These are phyloP conservation scores for Syncephalastrum contaminatum DNA, from an alignment of 371 early-diverging fungal genomes.

Conservation along the genomic window DNA sequence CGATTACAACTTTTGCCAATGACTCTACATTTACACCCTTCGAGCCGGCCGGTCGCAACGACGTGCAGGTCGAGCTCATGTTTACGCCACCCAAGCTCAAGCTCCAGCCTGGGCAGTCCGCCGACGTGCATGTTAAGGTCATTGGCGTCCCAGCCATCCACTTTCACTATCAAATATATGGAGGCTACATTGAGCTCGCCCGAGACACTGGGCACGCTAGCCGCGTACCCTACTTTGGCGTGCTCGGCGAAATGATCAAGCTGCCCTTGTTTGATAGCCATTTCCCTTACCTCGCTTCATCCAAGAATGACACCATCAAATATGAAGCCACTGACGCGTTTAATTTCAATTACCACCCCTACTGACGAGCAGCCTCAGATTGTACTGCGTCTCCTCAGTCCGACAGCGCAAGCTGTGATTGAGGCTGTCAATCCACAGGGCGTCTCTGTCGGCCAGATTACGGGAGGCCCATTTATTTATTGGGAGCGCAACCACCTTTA, in stretches of 20 bases:
- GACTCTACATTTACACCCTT: conserved; percentile 6
- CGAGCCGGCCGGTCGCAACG: conserved; percentile 22
- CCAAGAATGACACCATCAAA: conserved; percentile 4
- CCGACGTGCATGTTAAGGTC: conserved; percentile 35
- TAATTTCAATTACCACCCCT: conserved; percentile 9
- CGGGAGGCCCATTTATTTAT: conserved; percentile 17
- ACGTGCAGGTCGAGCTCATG: conserved; percentile 28
- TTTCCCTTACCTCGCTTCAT: conserved; percentile 27
- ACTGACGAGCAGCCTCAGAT: conserved; percentile 12
- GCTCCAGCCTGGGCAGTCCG: conserved; percentile 35
- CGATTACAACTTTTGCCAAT: conserved; percentile 36
- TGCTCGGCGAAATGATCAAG: conserved; percentile 48
- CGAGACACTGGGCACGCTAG: too few species aligned
- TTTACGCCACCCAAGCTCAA: conserved; percentile 28
- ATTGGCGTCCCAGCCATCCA: not conserved
- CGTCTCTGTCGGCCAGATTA: conserved; percentile 13
- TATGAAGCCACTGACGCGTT: conserved; percentile 15
- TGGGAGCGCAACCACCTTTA: conserved; percentile 22
- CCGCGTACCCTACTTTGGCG: conserved; percentile 58
- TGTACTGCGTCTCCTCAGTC: conserved; percentile 20
- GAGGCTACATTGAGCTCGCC: conserved; percentile 38
- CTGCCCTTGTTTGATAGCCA: conserved; percentile 39
- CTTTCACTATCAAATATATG: conserved; percentile 39
- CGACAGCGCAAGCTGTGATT: conserved; percentile 10
- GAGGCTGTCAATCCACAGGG: conserved; percentile 9